Evolutionary conservation across 805 yeast species (phyloP), one percentile per base, ranked within the genome.

Genomic region (Candida suzukii): DNA sequence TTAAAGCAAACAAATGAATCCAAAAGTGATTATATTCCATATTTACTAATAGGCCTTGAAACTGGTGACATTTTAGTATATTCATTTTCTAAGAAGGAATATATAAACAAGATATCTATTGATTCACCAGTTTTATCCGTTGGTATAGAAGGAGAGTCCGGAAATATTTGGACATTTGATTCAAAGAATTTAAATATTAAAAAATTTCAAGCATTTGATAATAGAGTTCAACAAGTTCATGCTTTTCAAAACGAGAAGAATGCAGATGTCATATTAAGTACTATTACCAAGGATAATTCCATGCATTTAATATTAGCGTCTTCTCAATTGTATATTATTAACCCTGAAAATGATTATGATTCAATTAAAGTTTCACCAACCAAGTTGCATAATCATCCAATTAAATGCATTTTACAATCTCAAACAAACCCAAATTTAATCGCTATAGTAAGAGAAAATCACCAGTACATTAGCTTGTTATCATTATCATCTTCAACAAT

Each of bases 1-100:
- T 13, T 4, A 19, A 31, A 31, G 13, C 22, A 6, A 26, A 33
- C 16, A n/a, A n/a, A n/a, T n/a, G n/a, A n/a, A n/a, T n/a, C n/a
- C n/a, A n/a, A n/a, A n/a, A n/a, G n/a, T n/a, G 11, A 12, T n/a
- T 19, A 14, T 9, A 19, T 12, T 31, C 18, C 31, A 25, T 26
- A 30, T 19, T 35, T 39, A 12, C 8, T 31, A 8, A 39, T 39
- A 17, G 12, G 24, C 7, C 18, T 36, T 13, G 40, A 18, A 10
- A 14, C 59, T 27, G 71, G 72, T 9, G 71, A 66, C 39, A 57
- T 75, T 24, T 51, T 67, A 39, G 54, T 72, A 9, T 66, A 67
- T 40, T 67, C 76, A 2, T 78, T 80, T 2, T 49, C 55, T 29
- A 59, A 62, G 20, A 68, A 66, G 42, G 68, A 60, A 20, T 50